Evolutionary conservation across 2,329 filamentous ascomycete genomes (phyloP).

Genomic region (Alternaria panax): DNA sequence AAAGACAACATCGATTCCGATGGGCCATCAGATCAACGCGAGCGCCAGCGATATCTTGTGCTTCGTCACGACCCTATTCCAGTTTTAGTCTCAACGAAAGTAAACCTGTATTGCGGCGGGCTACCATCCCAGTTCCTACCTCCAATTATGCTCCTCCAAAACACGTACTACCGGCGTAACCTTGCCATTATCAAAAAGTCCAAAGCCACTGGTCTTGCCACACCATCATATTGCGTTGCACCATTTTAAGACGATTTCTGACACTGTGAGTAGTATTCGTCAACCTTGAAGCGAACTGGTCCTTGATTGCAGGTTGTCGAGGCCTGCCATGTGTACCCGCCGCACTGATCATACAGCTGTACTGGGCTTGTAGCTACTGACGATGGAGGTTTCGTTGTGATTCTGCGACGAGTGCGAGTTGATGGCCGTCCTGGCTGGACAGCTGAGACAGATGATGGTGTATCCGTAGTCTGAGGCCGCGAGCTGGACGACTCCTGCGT

Average conservation of each 20-base stretch:
- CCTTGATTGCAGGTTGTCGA: slow-evolving; percentile 13
- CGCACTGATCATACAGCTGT: slow-evolving; percentile 25
- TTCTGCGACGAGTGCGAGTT: neutral
- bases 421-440: neutral
- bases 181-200: neutral
- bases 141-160: neutral
- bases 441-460: neutral
- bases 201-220: neutral
- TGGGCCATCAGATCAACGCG: neutral
- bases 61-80: neutral
- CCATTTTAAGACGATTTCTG: slow-evolving; percentile 9
- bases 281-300: slow-evolving; percentile 16
- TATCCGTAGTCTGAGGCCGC: slow-evolving; percentile 4
- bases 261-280: slow-evolving; percentile 28
- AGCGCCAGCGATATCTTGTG: neutral
- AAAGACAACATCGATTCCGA: neutral
- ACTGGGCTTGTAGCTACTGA: slow-evolving; percentile 14
- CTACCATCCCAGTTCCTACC: neutral
- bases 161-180: neutral
- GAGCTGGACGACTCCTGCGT: neutral
- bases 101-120: neutral
- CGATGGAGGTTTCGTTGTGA: neutral
- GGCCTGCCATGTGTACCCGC: slow-evolving; percentile 16
- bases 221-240: neutral
- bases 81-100: neutral